Evolutionary conservation across 73 alveolate genomes (phyloP), one percentile per base, ranked within the genome.

Genomic region (Paramecium bursaria): DNA sequence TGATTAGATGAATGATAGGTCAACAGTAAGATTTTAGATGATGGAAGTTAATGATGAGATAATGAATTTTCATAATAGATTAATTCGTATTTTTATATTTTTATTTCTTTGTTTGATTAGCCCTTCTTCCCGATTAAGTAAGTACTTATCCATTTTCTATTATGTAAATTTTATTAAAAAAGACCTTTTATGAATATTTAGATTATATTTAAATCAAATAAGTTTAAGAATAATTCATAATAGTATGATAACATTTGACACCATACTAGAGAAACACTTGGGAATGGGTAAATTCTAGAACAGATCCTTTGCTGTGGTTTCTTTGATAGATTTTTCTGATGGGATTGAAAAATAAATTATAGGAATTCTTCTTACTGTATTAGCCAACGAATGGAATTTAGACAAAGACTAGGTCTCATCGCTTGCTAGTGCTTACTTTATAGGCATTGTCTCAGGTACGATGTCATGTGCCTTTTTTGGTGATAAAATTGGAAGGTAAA

Each of bases 321-420:
- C 82, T 2, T 67, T 67, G 13, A 67, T 67, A 9, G 82, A 67
- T 10, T 67, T 67, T 47, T 31, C 82, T 25, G 82, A 67, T 42
- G 82, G 82, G 9, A 47, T 67, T 14, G 82, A 67, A 19, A 67
- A 67, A 47, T 39, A 53, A 3, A 31, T 67, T 3, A 42, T 67
- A 21, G 82, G 82, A 21, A 67, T 42, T 14, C 17, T 67, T 26
- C 44, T 67, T 21, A 35, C 82, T 3, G 21, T 67, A 0, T 67
- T 67, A 17, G 17, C 53, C 33, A 53, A 67, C 44, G 82, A 67
- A 67, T 67, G 82, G 82, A 67, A 67, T 3, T 27, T 67, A 26
- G 30, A 67, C 10, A 21, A 67, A 35, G 14, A 23, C 33, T 42
- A 67, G 4, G 82, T 67, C 3, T 67, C 82, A 9, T 39, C 26